phyloP scores from a whole-genome alignment of 441 rosid genomes.

The Adansonia grandidieri region DNA sequence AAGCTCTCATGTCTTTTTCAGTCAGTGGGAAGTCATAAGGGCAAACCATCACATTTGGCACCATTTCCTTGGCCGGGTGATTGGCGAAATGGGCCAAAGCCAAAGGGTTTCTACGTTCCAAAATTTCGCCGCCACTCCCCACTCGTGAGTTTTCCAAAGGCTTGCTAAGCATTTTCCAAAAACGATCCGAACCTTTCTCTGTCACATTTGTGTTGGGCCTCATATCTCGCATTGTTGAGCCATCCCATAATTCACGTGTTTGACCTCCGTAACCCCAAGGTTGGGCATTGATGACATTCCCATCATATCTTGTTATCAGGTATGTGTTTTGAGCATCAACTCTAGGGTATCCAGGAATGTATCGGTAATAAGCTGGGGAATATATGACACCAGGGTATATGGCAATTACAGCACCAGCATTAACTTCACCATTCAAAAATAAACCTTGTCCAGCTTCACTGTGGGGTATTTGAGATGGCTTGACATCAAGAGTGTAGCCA shows the following conservation, averaged over 20 bases:
- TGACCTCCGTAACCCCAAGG: slow-evolving; percentile 86
- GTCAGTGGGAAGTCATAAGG: slow-evolving; percentile 79
- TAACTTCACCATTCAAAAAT: slow-evolving; percentile 76
- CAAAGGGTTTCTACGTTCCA: slow-evolving; percentile 84
- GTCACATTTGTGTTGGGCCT: slow-evolving; percentile 27
- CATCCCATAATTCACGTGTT: slow-evolving; percentile 62
- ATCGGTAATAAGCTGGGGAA: slow-evolving; percentile 69
- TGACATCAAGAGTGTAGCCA: slow-evolving; percentile 66
- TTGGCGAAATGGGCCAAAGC: slow-evolving; percentile 83
- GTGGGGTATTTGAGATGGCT: slow-evolving; percentile 70
- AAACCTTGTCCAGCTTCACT: slow-evolving; percentile 78
- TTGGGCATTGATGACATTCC: slow-evolving; percentile 73
- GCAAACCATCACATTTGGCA: slow-evolving; percentile 80
- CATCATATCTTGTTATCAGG: slow-evolving; percentile 83
- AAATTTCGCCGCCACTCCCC: slow-evolving; percentile 36
- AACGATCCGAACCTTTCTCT: slow-evolving; percentile 53
- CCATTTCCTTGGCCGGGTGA: slow-evolving; percentile 68
- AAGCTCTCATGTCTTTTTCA: slow-evolving; percentile 63
- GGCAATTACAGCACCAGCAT: slow-evolving; percentile 74
- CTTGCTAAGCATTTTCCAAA: slow-evolving; percentile 74
- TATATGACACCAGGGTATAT: slow-evolving; percentile 82
- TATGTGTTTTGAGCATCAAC: slow-evolving; percentile 66
- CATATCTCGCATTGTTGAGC: slow-evolving; percentile 38
- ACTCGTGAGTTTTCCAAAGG: slow-evolving; percentile 51
- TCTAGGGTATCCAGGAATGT: slow-evolving; percentile 79